Conservation (phyloP, 805 yeast genomes). For the Schwanniomyces sp. region DNA sequence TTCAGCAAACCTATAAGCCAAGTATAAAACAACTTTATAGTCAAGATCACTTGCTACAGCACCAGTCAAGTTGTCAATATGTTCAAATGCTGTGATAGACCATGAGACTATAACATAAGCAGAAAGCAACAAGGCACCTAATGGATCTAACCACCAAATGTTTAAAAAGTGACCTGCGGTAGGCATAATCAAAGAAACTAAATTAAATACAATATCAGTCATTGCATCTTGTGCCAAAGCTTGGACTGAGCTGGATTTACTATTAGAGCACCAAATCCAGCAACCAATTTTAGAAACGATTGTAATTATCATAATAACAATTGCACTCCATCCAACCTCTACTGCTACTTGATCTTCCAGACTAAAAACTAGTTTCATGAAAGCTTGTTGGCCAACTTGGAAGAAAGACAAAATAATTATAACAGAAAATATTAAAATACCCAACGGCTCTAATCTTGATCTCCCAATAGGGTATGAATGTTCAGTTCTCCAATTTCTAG, state of each 20-base stretch:
- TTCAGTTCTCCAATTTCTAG: constrained; percentile 46
- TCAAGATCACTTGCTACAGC: constrained; percentile 64
- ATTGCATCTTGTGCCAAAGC: constrained; percentile 82
- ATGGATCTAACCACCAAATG: constrained; percentile 72
- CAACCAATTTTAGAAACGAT: constrained; percentile 59
- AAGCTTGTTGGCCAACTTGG: constrained; percentile 69
- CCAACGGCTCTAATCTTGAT: constrained; percentile 72
- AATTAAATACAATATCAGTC: constrained; percentile 74
- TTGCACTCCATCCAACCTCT: constrained; percentile 48
- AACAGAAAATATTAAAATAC: constrained; percentile 71
- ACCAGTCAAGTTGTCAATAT: constrained; percentile 73
- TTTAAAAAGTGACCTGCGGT: constrained; percentile 50
- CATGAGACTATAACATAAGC: constrained; percentile 63
- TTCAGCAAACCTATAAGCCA: constrained; percentile 68
- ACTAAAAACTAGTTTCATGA: constrained; percentile 43
- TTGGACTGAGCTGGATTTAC: constrained; percentile 65
- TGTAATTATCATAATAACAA: constrained; percentile 61
- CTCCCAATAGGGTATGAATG: constrained; percentile 68
- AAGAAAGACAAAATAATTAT: constrained; percentile 69
- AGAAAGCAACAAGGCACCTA: constrained; percentile 68
- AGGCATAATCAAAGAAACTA: constrained; percentile 72
- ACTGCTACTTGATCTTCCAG: constrained; percentile 40
- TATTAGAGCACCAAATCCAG: constrained; percentile 61
- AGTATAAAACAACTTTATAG: constrained; percentile 63
- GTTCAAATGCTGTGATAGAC: constrained; percentile 66